Evolutionary conservation across 352 stramenopile species (phyloP), one percentile per base, ranked within the genome.

Genomic region (Pythium chondricola): DNA sequence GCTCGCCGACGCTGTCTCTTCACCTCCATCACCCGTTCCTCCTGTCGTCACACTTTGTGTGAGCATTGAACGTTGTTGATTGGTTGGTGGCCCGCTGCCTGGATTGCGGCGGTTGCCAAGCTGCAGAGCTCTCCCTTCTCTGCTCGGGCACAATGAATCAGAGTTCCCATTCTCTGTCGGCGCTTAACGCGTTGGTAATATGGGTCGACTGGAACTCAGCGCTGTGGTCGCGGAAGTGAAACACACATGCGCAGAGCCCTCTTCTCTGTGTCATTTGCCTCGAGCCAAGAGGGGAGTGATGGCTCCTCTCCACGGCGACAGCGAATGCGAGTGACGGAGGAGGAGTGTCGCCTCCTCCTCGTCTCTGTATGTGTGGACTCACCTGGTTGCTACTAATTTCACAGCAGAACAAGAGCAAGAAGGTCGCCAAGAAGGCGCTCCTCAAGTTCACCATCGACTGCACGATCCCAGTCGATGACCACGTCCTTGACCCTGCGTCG

Each of bases 391-490:
- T 24, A 43, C 21, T 47, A 24, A 11, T 48, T 48, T 49, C 51
- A 18, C 26, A 38, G 45, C 45, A 55, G 40, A 52, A n/a, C 26
- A 92, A 88, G 68, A 71, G 72, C 56, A 92, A 95, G 79, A 93
- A 89, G 73, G 63, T 90, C 46, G 69, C 74, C 64, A 95, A 95
- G 78, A 95, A 95, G 79, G 64, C 88, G 55, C 49, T 90, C 40
- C 74, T 95, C 24, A 96, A 95, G 83, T 97, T 95, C 73, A 95
- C 86, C 47, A 92, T 97, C 63, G 88, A 97, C 72, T 96, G 87
- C 77, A 96, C 86, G 43, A 85, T 96, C 55, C 97, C 97, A 40
- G 95, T 99, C 27, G 95, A 99, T 59, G 97, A 99, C 79, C 97
- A 98, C 60, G 95, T 99, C 36, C 77, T 99, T 44, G 97, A 99